Evolutionary conservation across 345 rosid species (phyloP).

Genomic region (Toxicodendron radicans): DNA sequence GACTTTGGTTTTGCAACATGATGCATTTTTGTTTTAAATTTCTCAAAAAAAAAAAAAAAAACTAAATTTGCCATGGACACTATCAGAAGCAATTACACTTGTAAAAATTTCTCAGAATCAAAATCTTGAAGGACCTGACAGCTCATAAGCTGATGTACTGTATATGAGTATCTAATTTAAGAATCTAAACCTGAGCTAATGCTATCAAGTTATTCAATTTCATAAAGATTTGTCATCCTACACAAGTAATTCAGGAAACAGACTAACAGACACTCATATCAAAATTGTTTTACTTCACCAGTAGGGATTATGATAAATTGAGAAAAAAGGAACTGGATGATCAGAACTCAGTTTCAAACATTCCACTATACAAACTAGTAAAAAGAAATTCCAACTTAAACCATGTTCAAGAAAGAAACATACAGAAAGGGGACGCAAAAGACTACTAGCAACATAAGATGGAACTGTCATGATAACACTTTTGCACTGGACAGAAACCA

Average conservation of each 20-base stretch:
- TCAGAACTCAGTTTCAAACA: not conserved
- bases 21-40: not conserved
- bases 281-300: not conserved
- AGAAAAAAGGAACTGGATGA: not conserved
- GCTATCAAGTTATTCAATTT: not conserved
- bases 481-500: slow-evolving; percentile 64
- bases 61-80: not conserved
- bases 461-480: slow-evolving; percentile 84
- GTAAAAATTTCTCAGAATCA: not conserved
- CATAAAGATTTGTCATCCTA: not conserved
- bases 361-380: not conserved
- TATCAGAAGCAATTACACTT: not conserved
- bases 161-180: not conserved
- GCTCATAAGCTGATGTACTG: not conserved
- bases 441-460: slow-evolving; percentile 73
- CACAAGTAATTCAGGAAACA: not conserved
- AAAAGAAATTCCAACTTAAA: not conserved
- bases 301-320: not conserved
- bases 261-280: not conserved
- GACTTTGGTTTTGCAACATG: not conserved
- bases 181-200: slow-evolving; percentile 1
- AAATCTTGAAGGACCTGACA: not conserved
- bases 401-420: slow-evolving; percentile 28
- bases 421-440: slow-evolving; percentile 80
- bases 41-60: not conserved